phyloP scores from a whole-genome alignment of 441 rosid genomes.

The Erodium texanum region DNA sequence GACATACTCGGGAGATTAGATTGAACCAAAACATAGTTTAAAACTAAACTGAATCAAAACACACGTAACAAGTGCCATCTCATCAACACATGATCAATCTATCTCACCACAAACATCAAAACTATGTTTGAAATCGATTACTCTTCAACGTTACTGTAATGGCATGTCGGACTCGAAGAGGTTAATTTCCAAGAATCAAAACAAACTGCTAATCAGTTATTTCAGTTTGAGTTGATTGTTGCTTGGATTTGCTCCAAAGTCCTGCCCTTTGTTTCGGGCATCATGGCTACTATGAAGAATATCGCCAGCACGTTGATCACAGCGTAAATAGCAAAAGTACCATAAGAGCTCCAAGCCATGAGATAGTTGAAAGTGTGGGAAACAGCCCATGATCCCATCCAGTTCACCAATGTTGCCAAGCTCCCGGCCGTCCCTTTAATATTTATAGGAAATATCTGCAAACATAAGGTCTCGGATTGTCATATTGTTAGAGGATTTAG shows the following conservation, averaged over 20 bases:
- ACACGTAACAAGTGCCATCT: too few relatives aligned
- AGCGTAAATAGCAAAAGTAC: constrained; percentile 44
- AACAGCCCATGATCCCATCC: constrained; percentile 53
- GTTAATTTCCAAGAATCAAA: neutral
- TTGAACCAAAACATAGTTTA: too few relatives aligned
- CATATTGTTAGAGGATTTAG: neutral
- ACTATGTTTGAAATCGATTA: too few relatives aligned
- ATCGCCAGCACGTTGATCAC: constrained; percentile 31
- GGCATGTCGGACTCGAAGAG: neutral
- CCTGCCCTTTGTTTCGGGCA: constrained; percentile 66
- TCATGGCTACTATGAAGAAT: constrained; percentile 37
- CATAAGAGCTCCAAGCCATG: constrained; percentile 50
- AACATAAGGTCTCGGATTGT: neutral
- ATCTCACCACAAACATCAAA: too few relatives aligned
- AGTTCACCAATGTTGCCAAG: constrained; percentile 41
- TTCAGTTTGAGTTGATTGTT: neutral
- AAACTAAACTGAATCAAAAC: too few relatives aligned
- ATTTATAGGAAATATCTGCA: constrained; percentile 54
- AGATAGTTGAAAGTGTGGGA: constrained; percentile 56
- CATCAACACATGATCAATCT: too few relatives aligned
- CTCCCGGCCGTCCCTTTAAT: constrained; percentile 59
- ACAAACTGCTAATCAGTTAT: neutral
- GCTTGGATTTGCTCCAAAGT: constrained; percentile 75
- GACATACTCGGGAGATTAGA: too few relatives aligned
- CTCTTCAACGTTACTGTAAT: too few relatives aligned